Conservation (phyloP, 768 basidiomycete species). For the Lactarius indigo region DNA sequence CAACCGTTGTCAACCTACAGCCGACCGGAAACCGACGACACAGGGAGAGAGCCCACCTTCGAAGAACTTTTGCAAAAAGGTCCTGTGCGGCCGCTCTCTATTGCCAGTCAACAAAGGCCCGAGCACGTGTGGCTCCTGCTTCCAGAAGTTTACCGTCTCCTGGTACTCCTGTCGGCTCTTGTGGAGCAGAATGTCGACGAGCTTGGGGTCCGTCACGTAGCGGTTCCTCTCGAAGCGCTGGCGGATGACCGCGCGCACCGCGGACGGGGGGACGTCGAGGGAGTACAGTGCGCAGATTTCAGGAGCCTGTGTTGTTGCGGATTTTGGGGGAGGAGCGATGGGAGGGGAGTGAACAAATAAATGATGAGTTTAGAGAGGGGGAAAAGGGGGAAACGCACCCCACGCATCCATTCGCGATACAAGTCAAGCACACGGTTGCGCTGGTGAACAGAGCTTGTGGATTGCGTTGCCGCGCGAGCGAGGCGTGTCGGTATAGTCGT, state of each 20-base stretch:
- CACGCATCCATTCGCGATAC: slow-evolving; percentile 92
- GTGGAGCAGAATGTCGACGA: slow-evolving; percentile 81
- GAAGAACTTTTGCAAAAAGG: slow-evolving; percentile 82
- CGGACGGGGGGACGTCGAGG: slow-evolving; percentile 71
- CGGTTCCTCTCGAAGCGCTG: slow-evolving; percentile 85
- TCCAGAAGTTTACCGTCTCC: slow-evolving; percentile 94
- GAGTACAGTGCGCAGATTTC: slow-evolving; percentile 83
- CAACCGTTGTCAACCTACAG: slow-evolving; percentile 1
- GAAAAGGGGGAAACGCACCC: slow-evolving; percentile 49
- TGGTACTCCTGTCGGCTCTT: slow-evolving; percentile 88
- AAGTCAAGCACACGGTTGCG: slow-evolving; percentile 66
- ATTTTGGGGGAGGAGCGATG: neutral
- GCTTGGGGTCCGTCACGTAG: slow-evolving; percentile 72
- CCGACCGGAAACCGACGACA: neutral
- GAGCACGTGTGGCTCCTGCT: slow-evolving; percentile 76
- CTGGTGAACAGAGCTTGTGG: slow-evolving; percentile 55
- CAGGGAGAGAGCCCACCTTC: slow-evolving; percentile 52
- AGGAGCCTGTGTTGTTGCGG: slow-evolving; percentile 63
- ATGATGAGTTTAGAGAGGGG: neutral
- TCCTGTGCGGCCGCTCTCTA: slow-evolving; percentile 44
- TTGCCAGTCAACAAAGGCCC: slow-evolving; percentile 57
- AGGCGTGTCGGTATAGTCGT: slow-evolving; percentile 89
- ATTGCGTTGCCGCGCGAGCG: slow-evolving; percentile 64
- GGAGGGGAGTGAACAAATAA: neutral
- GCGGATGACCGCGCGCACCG: slow-evolving; percentile 78